Percentiles rank a stretch among this genome's conserved stretches.
Evolutionary conservation across 2,329 filamentous ascomycete species (phyloP).

Genomic region (Hymenoscyphus repandus): DNA sequence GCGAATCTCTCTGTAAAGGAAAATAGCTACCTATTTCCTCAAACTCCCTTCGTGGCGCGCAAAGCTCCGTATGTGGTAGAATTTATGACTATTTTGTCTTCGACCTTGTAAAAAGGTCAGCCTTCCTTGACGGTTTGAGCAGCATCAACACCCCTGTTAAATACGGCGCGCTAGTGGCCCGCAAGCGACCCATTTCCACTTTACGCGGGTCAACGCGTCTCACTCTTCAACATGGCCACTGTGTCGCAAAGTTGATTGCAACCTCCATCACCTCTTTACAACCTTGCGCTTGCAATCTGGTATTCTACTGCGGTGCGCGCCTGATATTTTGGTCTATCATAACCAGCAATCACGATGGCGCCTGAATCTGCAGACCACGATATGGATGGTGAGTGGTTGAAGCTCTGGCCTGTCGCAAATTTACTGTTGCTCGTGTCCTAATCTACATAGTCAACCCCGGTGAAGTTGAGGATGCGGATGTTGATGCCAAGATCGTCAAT

Average conservation of each 20-base stretch:
- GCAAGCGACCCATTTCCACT: background rate
- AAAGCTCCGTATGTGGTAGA: constrained; percentile 5
- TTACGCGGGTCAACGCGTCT: too few species aligned
- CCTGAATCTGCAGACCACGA: constrained; percentile 41
- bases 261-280: constrained; percentile 4
- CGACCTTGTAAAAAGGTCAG: constrained; percentile 4
- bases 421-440: background rate
- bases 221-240: background rate
- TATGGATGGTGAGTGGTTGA: constrained; percentile 40
- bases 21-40: constrained; percentile 8
- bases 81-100: constrained; percentile 17
- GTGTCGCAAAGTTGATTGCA: background rate
- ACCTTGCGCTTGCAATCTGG: background rate
- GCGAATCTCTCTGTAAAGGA: constrained; percentile 2
- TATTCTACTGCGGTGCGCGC: too few species aligned
- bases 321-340: too few species aligned
- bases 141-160: background rate
- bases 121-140: background rate
- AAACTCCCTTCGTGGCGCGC: constrained; percentile 8
- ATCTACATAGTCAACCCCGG: constrained; percentile 41
- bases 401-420: background rate
- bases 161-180: background rate
- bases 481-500: constrained; percentile 85
- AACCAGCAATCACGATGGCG: constrained; percentile 35
- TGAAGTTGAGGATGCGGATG: constrained; percentile 62